Base-by-base conservation (phyloP, 208 protist species). In the Wallacemonas sp. region DNA sequence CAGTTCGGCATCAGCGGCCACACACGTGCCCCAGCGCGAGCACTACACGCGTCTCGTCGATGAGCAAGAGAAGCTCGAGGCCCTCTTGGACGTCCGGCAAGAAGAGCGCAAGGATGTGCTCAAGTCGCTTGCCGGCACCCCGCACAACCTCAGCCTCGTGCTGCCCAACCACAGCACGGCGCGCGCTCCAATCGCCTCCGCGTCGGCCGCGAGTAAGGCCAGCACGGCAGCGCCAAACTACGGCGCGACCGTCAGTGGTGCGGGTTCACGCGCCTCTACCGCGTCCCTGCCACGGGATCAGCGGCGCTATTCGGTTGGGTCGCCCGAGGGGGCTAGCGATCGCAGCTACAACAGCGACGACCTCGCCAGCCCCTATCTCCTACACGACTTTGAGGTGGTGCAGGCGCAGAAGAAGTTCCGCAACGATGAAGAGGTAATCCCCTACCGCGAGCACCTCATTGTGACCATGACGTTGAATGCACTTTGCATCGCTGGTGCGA, bases 401-500 rank as follows among this genome's bases (percentile, higher is more conserved):
- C 61, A 74, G 27, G 29, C 44, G 19, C 68, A 71, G 43, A 81
- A 83, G 52, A 79, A 86, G 34, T 33, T 72, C 11, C 66, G 61
- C 44, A 80, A 81, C 41, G 41, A 76, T 5, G 27, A 80, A 2
- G 81, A 85, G 48, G 58, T 61, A 1, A 88, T 91, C 52, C 58
- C 78, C 5, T 65, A 67, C 19, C 62, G 72, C 2, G 80, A 89
- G 43, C 82, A 92, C 49, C 38, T 92, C 9, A 71, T 92, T 24
- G 73, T 93, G 17, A 88, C 77, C 64, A 58, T 87, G 11, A 66
- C 78, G 2, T 72, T 93, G 8, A 84, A 65, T 49, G 74, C 74
- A 5, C 9, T 68, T 2, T 90, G 78, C 43, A 29, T 93, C 6
- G 49, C 78, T 0, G 73, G 68, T 11, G 87, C 87, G n/a, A 67